Evolutionary conservation across 805 yeast species (phyloP).

Genomic region (Yueomyces sinensis): DNA sequence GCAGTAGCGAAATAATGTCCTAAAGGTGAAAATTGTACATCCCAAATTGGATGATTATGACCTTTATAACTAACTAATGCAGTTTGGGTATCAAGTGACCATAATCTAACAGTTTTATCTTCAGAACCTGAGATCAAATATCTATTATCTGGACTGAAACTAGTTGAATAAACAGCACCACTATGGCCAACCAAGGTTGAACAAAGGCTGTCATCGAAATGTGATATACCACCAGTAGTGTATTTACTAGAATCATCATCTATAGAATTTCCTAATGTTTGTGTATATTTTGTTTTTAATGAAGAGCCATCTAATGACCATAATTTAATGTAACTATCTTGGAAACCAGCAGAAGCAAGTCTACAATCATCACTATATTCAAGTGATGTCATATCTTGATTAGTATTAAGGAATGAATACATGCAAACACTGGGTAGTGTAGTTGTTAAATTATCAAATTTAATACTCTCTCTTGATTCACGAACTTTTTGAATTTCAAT

Average conservation of each 20-base stretch:
- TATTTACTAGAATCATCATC: slow-evolving; percentile 21
- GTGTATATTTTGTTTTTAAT: slow-evolving; percentile 37
- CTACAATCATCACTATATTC: slow-evolving; percentile 82
- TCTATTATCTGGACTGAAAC: slow-evolving; percentile 82
- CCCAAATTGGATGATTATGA: slow-evolving; percentile 96
- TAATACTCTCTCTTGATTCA: slow-evolving; percentile 68
- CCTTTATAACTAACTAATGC: slow-evolving; percentile 91
- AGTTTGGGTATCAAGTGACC: slow-evolving; percentile 88
- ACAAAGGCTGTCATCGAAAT: neutral
- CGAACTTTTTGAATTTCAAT: slow-evolving; percentile 65
- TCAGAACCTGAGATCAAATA: slow-evolving; percentile 75
- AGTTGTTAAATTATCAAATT: slow-evolving; percentile 56
- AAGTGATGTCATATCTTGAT: slow-evolving; percentile 73
- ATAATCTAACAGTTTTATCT: slow-evolving; percentile 81
- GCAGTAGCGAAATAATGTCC: slow-evolving; percentile 99
- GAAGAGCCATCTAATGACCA: slow-evolving; percentile 94
- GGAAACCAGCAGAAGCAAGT: slow-evolving; percentile 86
- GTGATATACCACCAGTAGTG: slow-evolving; percentile 10
- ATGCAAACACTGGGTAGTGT: slow-evolving; percentile 89
- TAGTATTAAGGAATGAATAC: slow-evolving; percentile 96
- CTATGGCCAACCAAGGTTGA: slow-evolving; percentile 67
- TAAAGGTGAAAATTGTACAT: slow-evolving; percentile 82
- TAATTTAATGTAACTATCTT: slow-evolving; percentile 77
- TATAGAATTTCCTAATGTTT: neutral
- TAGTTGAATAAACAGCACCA: slow-evolving; percentile 84